Evolutionary conservation across 176 grass and related monocot genomes (phyloP), one percentile per base, ranked within the genome.

Genomic region (Bromus sterilis): DNA sequence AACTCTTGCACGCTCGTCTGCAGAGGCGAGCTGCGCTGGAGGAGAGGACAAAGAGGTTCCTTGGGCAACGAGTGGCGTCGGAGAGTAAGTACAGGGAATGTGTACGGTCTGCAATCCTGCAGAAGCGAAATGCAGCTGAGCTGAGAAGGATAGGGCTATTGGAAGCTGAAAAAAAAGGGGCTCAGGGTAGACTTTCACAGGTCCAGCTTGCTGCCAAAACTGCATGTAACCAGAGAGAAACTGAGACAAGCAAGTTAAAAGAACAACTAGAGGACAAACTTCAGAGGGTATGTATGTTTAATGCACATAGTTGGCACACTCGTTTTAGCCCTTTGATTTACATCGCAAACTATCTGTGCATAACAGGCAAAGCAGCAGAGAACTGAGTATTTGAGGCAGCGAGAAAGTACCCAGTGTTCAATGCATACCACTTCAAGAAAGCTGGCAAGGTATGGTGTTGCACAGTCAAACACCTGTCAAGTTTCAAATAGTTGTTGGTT

Each of bases 11-110:
- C 82, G 92, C 92, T 49, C 84, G 87, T 66, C 81, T 66, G 67
- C 90, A 98, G 82, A 94, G 92, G 77, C 72, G 78, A 23, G 90
- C 90, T 80, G 90, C 84, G 12, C 83, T 87, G 41, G 90, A 87
- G 70, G 95, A 94, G 76, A 92, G 92, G 83, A 98, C 88, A 71
- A 83, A 80, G 25, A 88, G 24, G 58, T 98, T 74, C 40, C 79
- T 94, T n/a, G 44, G 83, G 24, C 90, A 94, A 62, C 83, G 86
- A 44, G 14, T 79, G 80, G 46, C 84, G 49, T 76, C 66, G 43
- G 90, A 98, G 71, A 91, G 83, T 49, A 98, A 86, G 59, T 94
- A 98, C 78, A 94, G 84, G 80, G 95, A 97, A 77, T 57, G 83
- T 85, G 94, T 97, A 40, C 83, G 69, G 20, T 94, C 91, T 65